Base-by-base conservation (phyloP, 257 asterid genomes). In the Solanum lignicaule region DNA sequence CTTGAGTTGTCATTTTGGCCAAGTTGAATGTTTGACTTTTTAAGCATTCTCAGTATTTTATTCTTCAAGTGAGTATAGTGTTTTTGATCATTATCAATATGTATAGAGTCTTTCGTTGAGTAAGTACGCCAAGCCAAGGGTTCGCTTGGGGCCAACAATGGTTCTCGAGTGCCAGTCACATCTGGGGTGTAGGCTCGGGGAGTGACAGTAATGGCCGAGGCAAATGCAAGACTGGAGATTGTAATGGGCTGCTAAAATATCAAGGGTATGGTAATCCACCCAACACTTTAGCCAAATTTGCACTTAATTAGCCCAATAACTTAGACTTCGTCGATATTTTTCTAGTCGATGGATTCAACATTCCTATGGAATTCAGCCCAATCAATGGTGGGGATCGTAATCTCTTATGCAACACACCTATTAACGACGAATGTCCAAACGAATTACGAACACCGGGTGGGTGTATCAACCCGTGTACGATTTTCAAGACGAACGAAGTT, bases 381-480 rank as follows among this genome's bases (percentile, higher is more conserved):
- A 33, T 87, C 2, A 36, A 88, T 13, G 71, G 87, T 0, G 86
- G 14, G 0, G 88, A 91, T 46, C 71, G 86, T 0, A 71, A 86
- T 65, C 87, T 93, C 15, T 21, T 88, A 52, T 91, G 95, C 90
- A 76, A 89, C 0, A 93, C 88, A 27, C 91, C 88, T 13, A 92
- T 93, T 73, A 86, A 87, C 72, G 88, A 89, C 0, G 83, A 93
- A 82, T 93, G 95, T 73, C 95, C 93, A 3, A 62, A 12, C 38
- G 39, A 92, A 88, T 90, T 93, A 5, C 78, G 74, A 18, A 87
- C 91, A n/a, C 91, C 83, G 0, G 92, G 93, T 0, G 93, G 94
- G 3, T 93, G 94, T 74, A 92, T 91, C 76, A 90, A 91, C 29
- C 93, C 93, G 0, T 91, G 93, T 88, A 91, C 93, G 0, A 89